Conservation (phyloP, 257 asterid species). For the Primulina huaijiensis region DNA sequence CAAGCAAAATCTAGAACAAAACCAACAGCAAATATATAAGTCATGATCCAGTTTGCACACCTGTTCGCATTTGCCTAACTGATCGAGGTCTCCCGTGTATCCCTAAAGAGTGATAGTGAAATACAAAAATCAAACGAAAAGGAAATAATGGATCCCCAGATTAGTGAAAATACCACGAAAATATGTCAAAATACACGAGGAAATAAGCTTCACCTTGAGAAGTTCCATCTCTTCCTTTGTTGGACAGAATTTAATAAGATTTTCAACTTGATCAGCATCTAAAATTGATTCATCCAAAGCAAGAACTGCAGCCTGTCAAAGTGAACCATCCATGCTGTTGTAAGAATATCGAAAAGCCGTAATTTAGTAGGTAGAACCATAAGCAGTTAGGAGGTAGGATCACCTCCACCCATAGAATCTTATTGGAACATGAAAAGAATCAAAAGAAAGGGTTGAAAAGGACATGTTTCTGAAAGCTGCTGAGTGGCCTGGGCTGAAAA, state of each 20-base stretch:
- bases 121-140: constrained; percentile 26
- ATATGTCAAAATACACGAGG: constrained; percentile 16
- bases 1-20: not conserved
- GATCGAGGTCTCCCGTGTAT: constrained; percentile 84
- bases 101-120: constrained; percentile 37
- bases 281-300: constrained; percentile 91
- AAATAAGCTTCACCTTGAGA: constrained; percentile 65
- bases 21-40: constrained; percentile 2
- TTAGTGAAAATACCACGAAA: constrained; percentile 12
- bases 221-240: constrained; percentile 99
- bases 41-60: constrained; percentile 38
- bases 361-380: constrained; percentile 12
- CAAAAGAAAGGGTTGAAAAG: not conserved
- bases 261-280: constrained; percentile 99
- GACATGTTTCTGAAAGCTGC: not conserved
- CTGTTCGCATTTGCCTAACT: constrained; percentile 97
- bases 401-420: constrained; percentile 20
- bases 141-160: constrained; percentile 11
- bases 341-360: constrained; percentile 17
- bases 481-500: not conserved
- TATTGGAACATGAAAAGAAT: constrained; percentile 15
- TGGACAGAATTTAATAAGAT: constrained; percentile 92
- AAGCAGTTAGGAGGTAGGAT: constrained; percentile 11
- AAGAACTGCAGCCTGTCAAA: constrained; percentile 87
- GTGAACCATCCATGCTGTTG: constrained; percentile 22